These are phyloP conservation scores for Fusarium brachygibbosum DNA, from an alignment of 2,329 filamentous ascomycete species.

Conservation along the genomic window DNA sequence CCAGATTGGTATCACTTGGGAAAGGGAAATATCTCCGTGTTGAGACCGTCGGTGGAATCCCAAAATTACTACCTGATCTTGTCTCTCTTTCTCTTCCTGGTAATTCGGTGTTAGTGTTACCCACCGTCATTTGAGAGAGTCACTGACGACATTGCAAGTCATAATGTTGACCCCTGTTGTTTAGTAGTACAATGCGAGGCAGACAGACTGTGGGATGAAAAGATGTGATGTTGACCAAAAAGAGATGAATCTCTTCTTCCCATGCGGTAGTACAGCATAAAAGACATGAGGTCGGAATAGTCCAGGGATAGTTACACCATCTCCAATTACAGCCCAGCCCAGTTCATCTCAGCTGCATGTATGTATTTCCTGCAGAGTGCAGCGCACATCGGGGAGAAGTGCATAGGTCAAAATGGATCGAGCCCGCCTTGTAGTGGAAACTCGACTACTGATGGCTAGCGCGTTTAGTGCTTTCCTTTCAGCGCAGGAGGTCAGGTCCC, in stretches of 20 bases:
- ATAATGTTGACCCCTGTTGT: conserved; percentile 20
- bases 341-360: conserved; percentile 30
- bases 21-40: conserved; percentile 38
- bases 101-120: conserved; percentile 32
- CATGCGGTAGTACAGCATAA: conserved; percentile 2
- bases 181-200: neutral
- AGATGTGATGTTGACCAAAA: conserved; percentile 2
- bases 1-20: conserved; percentile 22
- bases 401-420: neutral
- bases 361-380: conserved; percentile 38
- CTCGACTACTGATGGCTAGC: conserved; percentile 29
- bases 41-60: conserved; percentile 23
- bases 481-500: conserved; percentile 22
- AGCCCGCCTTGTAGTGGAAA: conserved; percentile 19
- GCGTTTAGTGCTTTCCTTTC: conserved; percentile 7
- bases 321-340: conserved; percentile 4
- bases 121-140: conserved; percentile 12
- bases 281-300: conserved; percentile 3
- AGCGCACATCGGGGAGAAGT: conserved; percentile 29
- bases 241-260: conserved; percentile 1
- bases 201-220: neutral
- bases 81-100: conserved; percentile 21
- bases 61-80: conserved; percentile 7
- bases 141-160: conserved; percentile 30
- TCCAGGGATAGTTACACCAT: conserved; percentile 23